Evolutionary conservation across 208 protist genomes (phyloP).

Genomic region (Trypanosoma melophagium): DNA sequence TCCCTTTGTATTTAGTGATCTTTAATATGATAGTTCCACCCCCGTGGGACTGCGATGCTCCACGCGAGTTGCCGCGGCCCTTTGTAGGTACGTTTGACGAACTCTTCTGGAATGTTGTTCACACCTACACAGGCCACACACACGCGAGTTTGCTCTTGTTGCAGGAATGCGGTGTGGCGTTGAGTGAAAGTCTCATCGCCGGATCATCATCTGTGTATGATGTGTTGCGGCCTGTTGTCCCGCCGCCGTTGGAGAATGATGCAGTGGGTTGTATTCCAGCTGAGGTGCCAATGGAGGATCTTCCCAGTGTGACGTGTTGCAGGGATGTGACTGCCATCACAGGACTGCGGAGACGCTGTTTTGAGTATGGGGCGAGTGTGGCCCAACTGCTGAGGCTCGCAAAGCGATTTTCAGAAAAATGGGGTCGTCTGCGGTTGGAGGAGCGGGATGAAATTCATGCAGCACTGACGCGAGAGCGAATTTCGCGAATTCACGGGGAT

Average conservation of each 20-base stretch:
- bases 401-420: slow-evolving; percentile 30
- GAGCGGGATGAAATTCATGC: slow-evolving; percentile 49
- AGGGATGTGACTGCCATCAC: slow-evolving; percentile 14
- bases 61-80: background rate
- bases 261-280: background rate
- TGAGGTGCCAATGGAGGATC: slow-evolving; percentile 19
- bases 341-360: slow-evolving; percentile 5
- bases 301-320: slow-evolving; percentile 18
- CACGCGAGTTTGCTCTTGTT: slow-evolving; percentile 39
- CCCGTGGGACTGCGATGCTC: slow-evolving; percentile 8
- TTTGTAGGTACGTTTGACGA: slow-evolving; percentile 1
- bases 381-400: slow-evolving; percentile 12
- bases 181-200: slow-evolving; percentile 40
- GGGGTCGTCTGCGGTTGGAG: slow-evolving; percentile 43
- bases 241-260: slow-evolving; percentile 39
- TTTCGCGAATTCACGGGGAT: slow-evolving; percentile 32
- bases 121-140: slow-evolving; percentile 60
- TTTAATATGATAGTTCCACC: slow-evolving; percentile 17
- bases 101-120: slow-evolving; percentile 45
- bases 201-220: slow-evolving; percentile 48
- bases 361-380: slow-evolving; percentile 18
- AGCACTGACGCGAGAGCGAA: slow-evolving; percentile 44
- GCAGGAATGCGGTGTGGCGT: slow-evolving; percentile 37
- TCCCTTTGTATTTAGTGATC: background rate
- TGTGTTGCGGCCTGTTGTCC: slow-evolving; percentile 48